Evolutionary conservation across 441 rosid species (phyloP).

Genomic region (Aquilaria agallochum): DNA sequence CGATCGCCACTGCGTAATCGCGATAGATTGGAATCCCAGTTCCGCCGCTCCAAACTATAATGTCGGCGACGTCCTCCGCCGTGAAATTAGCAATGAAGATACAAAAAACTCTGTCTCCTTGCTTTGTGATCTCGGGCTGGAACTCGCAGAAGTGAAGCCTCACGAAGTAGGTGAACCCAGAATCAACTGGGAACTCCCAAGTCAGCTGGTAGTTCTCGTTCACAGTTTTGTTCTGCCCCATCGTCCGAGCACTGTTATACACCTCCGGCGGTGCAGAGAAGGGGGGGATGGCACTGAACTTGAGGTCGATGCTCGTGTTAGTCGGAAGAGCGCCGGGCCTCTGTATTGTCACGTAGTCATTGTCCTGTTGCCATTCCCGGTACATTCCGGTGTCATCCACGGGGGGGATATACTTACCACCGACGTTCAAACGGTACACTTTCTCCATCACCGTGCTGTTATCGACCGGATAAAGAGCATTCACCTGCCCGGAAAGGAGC

Average conservation of each 20-base stretch:
- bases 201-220: conserved; percentile 27
- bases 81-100: conserved; percentile 11
- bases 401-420: not conserved
- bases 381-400: conserved; percentile 25
- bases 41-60: conserved; percentile 22
- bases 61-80: conserved; percentile 9
- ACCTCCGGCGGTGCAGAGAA: conserved; percentile 35
- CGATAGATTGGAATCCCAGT: conserved; percentile 19
- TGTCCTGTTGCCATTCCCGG: conserved; percentile 34
- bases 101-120: conserved; percentile 16
- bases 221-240: conserved; percentile 3
- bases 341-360: not conserved
- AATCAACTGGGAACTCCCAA: conserved; percentile 36
- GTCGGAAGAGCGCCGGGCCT: not conserved
- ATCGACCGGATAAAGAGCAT: not conserved
- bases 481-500: not conserved
- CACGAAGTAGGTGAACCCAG: conserved; percentile 30
- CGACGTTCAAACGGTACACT: conserved; percentile 36
- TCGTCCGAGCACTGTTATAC: conserved; percentile 24
- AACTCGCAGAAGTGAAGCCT: conserved; percentile 49
- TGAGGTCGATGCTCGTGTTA: not conserved
- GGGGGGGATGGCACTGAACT: conserved; percentile 7
- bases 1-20: conserved; percentile 17
- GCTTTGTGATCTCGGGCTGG: not conserved
- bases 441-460: conserved; percentile 24